Evolutionary conservation across 345 rosid species (phyloP).

Genomic region (Aquilaria yunnanensis): DNA sequence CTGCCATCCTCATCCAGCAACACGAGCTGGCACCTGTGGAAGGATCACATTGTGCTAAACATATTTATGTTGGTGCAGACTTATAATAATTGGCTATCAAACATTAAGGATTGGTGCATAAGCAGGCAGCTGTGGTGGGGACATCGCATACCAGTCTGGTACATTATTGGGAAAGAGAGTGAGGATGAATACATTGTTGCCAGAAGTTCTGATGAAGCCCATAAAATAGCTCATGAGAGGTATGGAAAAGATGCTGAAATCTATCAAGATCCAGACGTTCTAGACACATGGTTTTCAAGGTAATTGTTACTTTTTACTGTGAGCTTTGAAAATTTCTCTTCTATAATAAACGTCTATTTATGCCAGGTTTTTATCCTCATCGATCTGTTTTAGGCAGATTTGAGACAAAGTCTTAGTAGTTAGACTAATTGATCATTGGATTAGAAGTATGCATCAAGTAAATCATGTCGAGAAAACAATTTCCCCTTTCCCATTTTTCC

Average conservation of each 20-base stretch:
- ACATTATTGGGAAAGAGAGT: constrained; percentile 71
- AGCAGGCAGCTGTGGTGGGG: constrained; percentile 99
- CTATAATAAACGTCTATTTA: not conserved
- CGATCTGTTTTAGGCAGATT: not conserved
- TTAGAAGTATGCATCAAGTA: too few species aligned
- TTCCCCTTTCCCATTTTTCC: too few species aligned
- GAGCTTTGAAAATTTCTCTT: not conserved
- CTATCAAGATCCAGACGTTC: constrained; percentile 97
- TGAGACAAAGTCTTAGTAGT: too few species aligned
- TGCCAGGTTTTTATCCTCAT: not conserved
- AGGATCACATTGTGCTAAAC: not conserved
- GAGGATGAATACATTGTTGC: constrained; percentile 93
- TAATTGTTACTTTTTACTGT: constrained; percentile 22
- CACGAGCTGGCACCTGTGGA: constrained; percentile 4
- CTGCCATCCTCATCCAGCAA: too few species aligned
- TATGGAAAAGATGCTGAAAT: constrained; percentile 81
- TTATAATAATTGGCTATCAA: constrained; percentile 93
- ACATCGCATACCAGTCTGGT: constrained; percentile 99
- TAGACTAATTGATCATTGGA: too few species aligned
- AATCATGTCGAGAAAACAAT: too few species aligned
- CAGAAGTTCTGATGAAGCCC: constrained; percentile 69
- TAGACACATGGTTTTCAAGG: constrained; percentile 99
- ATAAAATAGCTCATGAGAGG: constrained; percentile 61
- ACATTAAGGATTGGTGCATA: constrained; percentile 99
- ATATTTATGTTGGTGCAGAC: constrained; percentile 38